Evolutionary conservation across 106 monocot genomes (phyloP), one percentile per base, ranked within the genome.

Genomic region (Alisma plantagoaquatica): DNA sequence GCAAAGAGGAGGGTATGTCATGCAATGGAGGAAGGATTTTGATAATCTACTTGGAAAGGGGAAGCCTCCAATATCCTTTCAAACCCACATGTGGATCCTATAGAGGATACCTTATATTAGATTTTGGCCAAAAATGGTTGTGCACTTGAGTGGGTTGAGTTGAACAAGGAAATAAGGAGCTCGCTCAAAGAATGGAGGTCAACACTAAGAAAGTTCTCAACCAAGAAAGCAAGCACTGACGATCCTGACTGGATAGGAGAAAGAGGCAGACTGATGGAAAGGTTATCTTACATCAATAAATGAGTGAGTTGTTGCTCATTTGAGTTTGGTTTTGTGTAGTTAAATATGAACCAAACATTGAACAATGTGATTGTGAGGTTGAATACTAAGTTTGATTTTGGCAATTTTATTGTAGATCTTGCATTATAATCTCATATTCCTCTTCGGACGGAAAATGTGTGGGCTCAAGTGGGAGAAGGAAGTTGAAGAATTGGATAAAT

Each of bases 381-480:
- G 6, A 38, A 38, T 14, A 38, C 14, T 14, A 6, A 7, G 35
- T 14, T 7, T 38, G 35, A 14, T 7, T 7, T 14, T 46, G 52
- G n/a, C n/a, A n/a, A n/a, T n/a, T n/a, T n/a, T n/a, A 60, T 61
- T 69, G 58, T 84, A 94, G 94, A 72, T 96, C 43, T 61, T 96
- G 9, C 61, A 71, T 23, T 96, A 96, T 68, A 96, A 96, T 69
- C 80, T 96, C 14, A 84, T 88, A 42, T 87, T 83, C 12, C 94
- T 87, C 7, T 96, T 96, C 48, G 87, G 87, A 4, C 77, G 94
- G 20, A 83, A 96, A 47, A 83, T 87, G 77, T 78, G 74, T 68
- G 93, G 93, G 25, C 77, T 96, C 12, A 96, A 84, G 23, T 96
- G 94, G 94, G 94, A 84, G 59, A 96, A 88, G 64, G 94, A 88